These are phyloP conservation scores for Stevia rebaudiana DNA, from an alignment of 140 eudicot genomes.

Conservation along the genomic window DNA sequence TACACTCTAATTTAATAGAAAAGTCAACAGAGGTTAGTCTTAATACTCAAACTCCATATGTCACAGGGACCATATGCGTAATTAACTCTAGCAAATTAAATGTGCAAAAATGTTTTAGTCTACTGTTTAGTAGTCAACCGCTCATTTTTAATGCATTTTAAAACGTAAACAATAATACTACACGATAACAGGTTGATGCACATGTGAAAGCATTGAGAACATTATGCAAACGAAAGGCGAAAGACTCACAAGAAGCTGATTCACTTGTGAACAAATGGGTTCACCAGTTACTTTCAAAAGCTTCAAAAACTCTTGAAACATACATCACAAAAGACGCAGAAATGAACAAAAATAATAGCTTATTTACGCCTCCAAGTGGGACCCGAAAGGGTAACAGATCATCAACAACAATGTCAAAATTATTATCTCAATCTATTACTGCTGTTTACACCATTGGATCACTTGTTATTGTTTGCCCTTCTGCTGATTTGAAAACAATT, in stretches of 20 bases:
- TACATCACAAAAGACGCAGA: conserved; percentile 51
- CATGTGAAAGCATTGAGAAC: conserved; percentile 87
- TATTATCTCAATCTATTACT: conserved; percentile 40
- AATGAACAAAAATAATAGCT: conserved; percentile 32
- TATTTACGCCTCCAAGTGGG: conserved; percentile 56
- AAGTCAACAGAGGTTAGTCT: too few relatives aligned
- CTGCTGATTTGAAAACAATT: conserved; percentile 44
- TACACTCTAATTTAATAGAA: too few relatives aligned
- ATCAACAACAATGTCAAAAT: conserved; percentile 38
- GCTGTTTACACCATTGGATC: conserved; percentile 90
- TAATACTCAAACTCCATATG: too few relatives aligned
- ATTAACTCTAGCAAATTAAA: too few relatives aligned
- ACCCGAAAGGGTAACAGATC: conserved; percentile 32
- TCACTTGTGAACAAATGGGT: conserved; percentile 64
- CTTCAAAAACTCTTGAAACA: conserved; percentile 47
- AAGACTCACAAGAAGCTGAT: conserved; percentile 57
- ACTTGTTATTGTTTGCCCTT: conserved; percentile 71
- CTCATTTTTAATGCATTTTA: not conserved
- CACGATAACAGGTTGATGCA: conserved; percentile 65
- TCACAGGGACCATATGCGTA: too few relatives aligned
- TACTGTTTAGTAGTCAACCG: not conserved
- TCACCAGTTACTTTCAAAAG: conserved; percentile 58
- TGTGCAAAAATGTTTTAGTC: too few relatives aligned
- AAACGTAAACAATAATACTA: not conserved
- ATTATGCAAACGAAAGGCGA: conserved; percentile 73